Percentiles rank a stretch among this genome's conserved stretches.
These are phyloP conservation scores for Backusella australiensis DNA, from an alignment of 192 early-diverging fungal species.

Conservation along the genomic window DNA sequence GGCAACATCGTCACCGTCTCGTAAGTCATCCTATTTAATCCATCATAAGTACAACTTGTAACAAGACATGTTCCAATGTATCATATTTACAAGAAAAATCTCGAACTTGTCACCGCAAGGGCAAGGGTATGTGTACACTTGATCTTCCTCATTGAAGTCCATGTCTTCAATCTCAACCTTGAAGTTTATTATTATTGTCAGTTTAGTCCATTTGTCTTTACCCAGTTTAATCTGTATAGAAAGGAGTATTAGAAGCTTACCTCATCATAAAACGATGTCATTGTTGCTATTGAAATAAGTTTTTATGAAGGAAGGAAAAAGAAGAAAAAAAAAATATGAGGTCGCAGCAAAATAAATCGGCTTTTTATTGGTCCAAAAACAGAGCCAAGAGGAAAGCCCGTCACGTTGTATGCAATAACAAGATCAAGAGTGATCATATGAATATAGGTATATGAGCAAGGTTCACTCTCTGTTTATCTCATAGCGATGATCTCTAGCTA, in stretches of 20 bases:
- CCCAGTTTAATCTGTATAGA: not conserved
- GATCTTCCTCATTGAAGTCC: conserved; percentile 84
- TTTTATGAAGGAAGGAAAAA: conserved; percentile 13
- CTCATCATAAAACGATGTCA: conserved; percentile 53
- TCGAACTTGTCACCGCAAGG: conserved; percentile 96
- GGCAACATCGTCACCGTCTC: conserved; percentile 84
- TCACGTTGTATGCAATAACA: not conserved
- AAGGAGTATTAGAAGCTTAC: not conserved
- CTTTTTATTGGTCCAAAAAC: not conserved
- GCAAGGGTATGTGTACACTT: conserved; percentile 89
- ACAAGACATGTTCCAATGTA: not conserved
- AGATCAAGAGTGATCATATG: not conserved
- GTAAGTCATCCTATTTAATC: conserved; percentile 64
- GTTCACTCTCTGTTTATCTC: too few species aligned
- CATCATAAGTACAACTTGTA: not conserved
- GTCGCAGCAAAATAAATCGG: not conserved
- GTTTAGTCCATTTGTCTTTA: not conserved
- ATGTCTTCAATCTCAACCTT: conserved; percentile 74
- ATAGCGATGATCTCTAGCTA: not conserved
- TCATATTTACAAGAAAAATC: conserved; percentile 65
- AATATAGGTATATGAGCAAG: not conserved
- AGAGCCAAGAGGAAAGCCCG: not conserved
- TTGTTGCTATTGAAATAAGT: conserved; percentile 7
- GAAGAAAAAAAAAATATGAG: conserved; percentile 34
- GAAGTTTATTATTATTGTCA: too few species aligned